Base-by-base conservation (phyloP, 1,284 basidiomycete genomes). In the Moesziomyces sp. region DNA sequence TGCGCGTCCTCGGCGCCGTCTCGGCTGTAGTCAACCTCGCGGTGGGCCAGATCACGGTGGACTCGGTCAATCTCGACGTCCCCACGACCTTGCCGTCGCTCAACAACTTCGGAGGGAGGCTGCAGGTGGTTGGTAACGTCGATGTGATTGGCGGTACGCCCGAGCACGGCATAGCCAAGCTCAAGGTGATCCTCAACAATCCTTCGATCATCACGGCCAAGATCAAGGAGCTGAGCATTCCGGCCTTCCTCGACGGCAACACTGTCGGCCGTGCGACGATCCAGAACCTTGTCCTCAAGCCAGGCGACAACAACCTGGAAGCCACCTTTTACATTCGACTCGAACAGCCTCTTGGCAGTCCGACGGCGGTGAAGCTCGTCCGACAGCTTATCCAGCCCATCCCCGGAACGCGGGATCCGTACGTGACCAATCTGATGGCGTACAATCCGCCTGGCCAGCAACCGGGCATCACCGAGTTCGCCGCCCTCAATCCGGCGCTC, bases 261-360 rank as follows among this genome's bases (percentile, higher is more conserved):
- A 84, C 83, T 24, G 78, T 85, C 45, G 70, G 83, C n/a, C 53
- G 72, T 5, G 77, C 76, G 14, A 46, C 90, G 76, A 84, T 89
- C 78, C 51, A 21, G 18, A 40, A 24, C 44, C 50, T 74, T 30
- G 77, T 89, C 69, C 85, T 92, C 45, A 83, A 87, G 21, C 89
- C 90, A 0, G 90, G 90, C 49, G 80, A 86, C 54, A 90, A 91
- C 68, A 77, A 73, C 0, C 76, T 89, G 24, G 50, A 84, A 0
- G 85, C 89, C 2, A 88, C 90, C 74, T 91, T 92, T 86, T 89
- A 87, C 59, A 92, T 91, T 75, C 83, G 86, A 66, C 91, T 91
- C 1, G 86, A 85, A 4, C 83, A 91, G 81, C 86, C 88, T 3
- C 90, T 90, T 67, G 88, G 91, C 74, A 90, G 52, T 45, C 52